Evolutionary conservation across 1,284 basidiomycete species (phyloP), one percentile per base, ranked within the genome.

Genomic region (Rhodotorula sp.): DNA sequence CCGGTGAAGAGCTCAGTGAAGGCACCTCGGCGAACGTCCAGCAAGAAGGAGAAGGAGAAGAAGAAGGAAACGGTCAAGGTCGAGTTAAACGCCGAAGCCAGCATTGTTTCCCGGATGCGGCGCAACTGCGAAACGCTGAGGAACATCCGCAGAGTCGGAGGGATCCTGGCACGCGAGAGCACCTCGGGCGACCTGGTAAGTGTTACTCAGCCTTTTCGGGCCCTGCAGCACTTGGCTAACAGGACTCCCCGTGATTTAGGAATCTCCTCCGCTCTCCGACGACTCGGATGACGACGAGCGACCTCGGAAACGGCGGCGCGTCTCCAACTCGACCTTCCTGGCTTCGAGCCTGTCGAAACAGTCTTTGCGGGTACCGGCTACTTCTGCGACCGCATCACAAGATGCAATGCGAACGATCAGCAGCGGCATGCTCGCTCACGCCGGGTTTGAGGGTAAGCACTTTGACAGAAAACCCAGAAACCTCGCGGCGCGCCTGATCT

Each of bases 391-490:
- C 2, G 69, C 69, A 2, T 62, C 69, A n/a, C 45, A 53, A 14
- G 69, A 71, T 46, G 60, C 53, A 2, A 33, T 68, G 66, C 30
- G 55, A 20, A 49, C 46, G 4, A 45, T 62, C 14, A 54, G 70
- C 24, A 64, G 57, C 6, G 55, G 68, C 79, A 83, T 95, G 60
- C 79, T 95, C 73, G 91, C 93, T 71, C 93, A 95, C 82, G 84
- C 86, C 49, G 93, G 93, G 1, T 95, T 96, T 78, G 93, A 95
- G 83, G 91, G 93, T 90, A 67, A 68, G 86, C 48, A 79, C 62
- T 42, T 12, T 42, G 10, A 42, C 10, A 42, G 37, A 42, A 42
- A 42, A 10, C 10, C 10, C 37, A 10, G 33, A 37, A 37, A 37
- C 6, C 33, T 37, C 10, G 14, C 8, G 49, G 24, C 49, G 24